These are phyloP conservation scores for Cyclocybe cylindracea DNA, from an alignment of 768 basidiomycete genomes.

Conservation along the genomic window DNA sequence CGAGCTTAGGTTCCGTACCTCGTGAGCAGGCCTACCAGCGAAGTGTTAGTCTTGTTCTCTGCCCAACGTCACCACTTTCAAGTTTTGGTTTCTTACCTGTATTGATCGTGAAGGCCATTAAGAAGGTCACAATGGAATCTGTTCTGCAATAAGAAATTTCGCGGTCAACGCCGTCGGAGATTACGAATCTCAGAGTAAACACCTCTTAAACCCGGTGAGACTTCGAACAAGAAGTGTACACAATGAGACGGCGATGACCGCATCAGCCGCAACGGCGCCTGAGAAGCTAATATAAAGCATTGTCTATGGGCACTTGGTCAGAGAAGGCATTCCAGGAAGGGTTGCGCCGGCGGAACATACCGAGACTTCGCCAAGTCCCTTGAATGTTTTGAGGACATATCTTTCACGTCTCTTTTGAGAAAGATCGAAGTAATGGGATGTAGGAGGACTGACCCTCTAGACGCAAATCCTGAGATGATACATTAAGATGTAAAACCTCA, in stretches of 20 bases:
- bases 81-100: too few species aligned
- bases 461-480: conserved; percentile 5
- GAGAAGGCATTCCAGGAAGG: background rate
- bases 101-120: too few species aligned
- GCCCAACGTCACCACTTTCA: too few species aligned
- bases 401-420: background rate
- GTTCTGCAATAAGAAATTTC: conserved; percentile 19
- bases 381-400: conserved; percentile 11
- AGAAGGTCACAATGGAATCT: conserved; percentile 7
- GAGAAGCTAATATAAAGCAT: conserved; percentile 23
- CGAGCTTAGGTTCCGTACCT: too few species aligned
- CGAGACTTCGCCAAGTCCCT: conserved; percentile 6
- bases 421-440: background rate
- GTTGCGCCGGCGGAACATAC: conserved; percentile 2
- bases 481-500: background rate
- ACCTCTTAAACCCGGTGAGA: conserved; percentile 25
- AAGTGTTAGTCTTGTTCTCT: too few species aligned
- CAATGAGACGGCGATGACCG: conserved; percentile 20
- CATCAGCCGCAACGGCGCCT: conserved; percentile 19
- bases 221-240: conserved; percentile 20
- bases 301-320: background rate
- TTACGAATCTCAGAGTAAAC: background rate
- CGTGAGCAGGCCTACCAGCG: too few species aligned
- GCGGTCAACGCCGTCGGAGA: background rate
- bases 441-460: conserved; percentile 4